Conservation (phyloP, 1,139 yeast genomes). For the Kodamaea sp. region DNA sequence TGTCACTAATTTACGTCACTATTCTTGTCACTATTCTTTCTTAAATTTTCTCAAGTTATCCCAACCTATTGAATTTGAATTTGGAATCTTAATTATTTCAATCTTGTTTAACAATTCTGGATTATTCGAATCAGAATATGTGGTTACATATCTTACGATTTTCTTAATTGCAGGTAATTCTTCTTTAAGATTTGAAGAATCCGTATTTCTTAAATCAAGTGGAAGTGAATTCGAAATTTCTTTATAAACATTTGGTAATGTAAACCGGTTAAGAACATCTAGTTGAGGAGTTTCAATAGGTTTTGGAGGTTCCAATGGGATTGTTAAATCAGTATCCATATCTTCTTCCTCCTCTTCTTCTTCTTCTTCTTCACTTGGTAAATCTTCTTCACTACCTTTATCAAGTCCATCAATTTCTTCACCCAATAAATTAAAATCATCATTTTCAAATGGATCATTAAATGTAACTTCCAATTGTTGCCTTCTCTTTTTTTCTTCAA, state of each 20-base stretch:
- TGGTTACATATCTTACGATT: constrained; percentile 33
- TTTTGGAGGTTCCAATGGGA: constrained; percentile 20
- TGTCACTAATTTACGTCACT: background rate
- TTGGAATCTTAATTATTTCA: constrained; percentile 44
- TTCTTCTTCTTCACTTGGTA: constrained; percentile 7
- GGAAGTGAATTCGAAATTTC: constrained; percentile 37
- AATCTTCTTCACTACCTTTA: constrained; percentile 9
- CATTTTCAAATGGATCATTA: constrained; percentile 19
- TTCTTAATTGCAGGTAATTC: constrained; percentile 28
- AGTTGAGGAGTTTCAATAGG: constrained; percentile 21
- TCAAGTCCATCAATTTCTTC: constrained; percentile 6
- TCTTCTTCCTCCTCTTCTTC: constrained; percentile 9
- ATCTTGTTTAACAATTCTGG: constrained; percentile 37
- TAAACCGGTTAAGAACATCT: constrained; percentile 26
- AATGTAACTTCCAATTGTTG: constrained; percentile 17
- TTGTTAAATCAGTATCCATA: constrained; percentile 8
- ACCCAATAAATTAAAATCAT: constrained; percentile 11
- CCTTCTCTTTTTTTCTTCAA: constrained; percentile 11
- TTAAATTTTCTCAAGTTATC: constrained; percentile 41
- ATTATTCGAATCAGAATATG: constrained; percentile 31
- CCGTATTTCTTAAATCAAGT: constrained; percentile 27
- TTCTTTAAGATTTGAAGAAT: constrained; percentile 12
- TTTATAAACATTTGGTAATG: constrained; percentile 30
- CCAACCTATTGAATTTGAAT: constrained; percentile 47
- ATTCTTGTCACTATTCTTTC: constrained; percentile 6